Evolutionary conservation across 768 basidiomycete genomes (phyloP).

Genomic region (Mycena polygramma): DNA sequence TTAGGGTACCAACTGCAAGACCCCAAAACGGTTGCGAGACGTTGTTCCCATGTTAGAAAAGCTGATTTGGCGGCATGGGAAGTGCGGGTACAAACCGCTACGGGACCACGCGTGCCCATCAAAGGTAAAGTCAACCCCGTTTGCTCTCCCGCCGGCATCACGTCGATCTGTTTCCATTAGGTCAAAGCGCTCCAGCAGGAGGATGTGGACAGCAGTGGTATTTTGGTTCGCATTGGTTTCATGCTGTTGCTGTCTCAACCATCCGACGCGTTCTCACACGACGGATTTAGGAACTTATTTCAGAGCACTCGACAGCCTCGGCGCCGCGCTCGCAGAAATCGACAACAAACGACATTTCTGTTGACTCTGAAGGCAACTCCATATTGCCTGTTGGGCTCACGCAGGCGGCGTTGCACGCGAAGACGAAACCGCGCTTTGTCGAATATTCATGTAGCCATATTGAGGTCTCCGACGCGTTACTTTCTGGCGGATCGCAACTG

Average conservation of each 20-base stretch:
- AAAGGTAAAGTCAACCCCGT: conserved; percentile 75
- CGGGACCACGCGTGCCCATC: conserved; percentile 79
- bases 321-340: conserved; percentile 65
- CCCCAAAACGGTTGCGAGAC: conserved; percentile 78
- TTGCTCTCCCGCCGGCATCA: background rate
- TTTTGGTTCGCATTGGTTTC: conserved; percentile 61
- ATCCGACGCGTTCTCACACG: conserved; percentile 20
- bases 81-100: conserved; percentile 78
- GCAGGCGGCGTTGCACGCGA: conserved; percentile 59
- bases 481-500: conserved; percentile 16
- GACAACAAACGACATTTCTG: conserved; percentile 54
- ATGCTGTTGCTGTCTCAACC: background rate
- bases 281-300: conserved; percentile 75
- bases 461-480: conserved; percentile 61
- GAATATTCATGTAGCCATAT: conserved; percentile 78
- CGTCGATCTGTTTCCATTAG: conserved; percentile 44
- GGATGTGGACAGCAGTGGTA: conserved; percentile 70
- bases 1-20: conserved; percentile 67
- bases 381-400: conserved; percentile 60
- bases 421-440: conserved; percentile 79
- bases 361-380: conserved; percentile 66
- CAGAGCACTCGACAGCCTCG: conserved; percentile 69
- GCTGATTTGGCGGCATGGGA: conserved; percentile 75
- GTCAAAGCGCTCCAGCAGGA: conserved; percentile 53
- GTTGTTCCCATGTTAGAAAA: conserved; percentile 68